Evolutionary conservation across 2,329 filamentous ascomycete species (phyloP).

Genomic region (Rosellinia necatrix): DNA sequence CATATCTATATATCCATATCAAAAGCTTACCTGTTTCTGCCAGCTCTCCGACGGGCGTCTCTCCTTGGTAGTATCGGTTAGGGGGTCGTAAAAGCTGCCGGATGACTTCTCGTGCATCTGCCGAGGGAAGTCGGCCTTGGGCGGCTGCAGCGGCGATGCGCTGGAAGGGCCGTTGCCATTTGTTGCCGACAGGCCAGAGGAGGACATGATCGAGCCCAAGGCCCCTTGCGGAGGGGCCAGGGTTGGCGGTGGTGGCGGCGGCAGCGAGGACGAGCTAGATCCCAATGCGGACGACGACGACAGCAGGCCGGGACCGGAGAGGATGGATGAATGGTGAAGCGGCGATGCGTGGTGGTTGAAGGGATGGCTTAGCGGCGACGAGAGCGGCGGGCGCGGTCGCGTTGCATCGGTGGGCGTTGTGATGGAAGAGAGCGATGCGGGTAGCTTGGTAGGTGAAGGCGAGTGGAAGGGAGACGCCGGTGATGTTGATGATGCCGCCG

Average conservation of each 20-base stretch:
- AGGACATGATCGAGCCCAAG: constrained; percentile 41
- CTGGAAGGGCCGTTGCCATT: constrained; percentile 39
- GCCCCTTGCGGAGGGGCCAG: constrained; percentile 42
- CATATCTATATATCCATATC: not conserved
- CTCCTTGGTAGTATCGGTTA: constrained; percentile 49
- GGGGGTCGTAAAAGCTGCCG: constrained; percentile 51
- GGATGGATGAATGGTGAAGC: constrained; percentile 25
- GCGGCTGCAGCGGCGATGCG: constrained; percentile 43
- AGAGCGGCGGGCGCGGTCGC: constrained; percentile 36
- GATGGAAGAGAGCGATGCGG: constrained; percentile 35
- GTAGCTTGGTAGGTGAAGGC: constrained; percentile 29
- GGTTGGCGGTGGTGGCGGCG: constrained; percentile 32
- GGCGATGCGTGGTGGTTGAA: constrained; percentile 38
- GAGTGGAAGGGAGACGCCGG: constrained; percentile 31
- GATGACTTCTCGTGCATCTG: constrained; percentile 45
- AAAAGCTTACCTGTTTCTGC: constrained; percentile 41
- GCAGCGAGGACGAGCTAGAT: constrained; percentile 3
- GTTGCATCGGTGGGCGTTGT: constrained; percentile 32
- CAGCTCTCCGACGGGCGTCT: constrained; percentile 44
- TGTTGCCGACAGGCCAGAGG: constrained; percentile 37
- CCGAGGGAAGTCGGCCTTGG: constrained; percentile 43
- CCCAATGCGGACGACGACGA: constrained; percentile 28
- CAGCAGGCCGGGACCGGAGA: constrained; percentile 15
- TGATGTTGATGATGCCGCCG: constrained; percentile 26
- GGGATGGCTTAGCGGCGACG: constrained; percentile 35